A percentile compares a stretch with the other conserved stretches of the same genome.
Conservation (phyloP, 2,329 filamentous ascomycete species). For the Didymella exigua region DNA sequence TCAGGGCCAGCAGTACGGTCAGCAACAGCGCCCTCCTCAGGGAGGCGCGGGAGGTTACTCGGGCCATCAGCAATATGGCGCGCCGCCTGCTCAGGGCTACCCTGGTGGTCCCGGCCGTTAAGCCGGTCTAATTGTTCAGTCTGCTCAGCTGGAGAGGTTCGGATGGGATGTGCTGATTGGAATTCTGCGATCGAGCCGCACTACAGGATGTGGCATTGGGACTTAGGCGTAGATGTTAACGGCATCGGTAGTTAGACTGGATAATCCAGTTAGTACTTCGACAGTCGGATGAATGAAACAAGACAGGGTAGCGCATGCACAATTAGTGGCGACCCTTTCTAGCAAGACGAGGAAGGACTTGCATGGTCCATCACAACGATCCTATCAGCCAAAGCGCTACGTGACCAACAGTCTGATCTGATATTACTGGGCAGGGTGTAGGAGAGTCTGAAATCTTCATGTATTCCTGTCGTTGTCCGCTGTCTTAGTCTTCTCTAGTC, state of each 20-base stretch:
- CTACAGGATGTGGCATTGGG: not conserved
- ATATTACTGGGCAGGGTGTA: no score
- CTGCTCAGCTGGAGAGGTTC: not conserved
- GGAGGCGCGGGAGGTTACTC: constrained; percentile 30
- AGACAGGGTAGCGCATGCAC: not conserved
- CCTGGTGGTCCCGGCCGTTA: constrained; percentile 14
- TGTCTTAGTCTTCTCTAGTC: not conserved
- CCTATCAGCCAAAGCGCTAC: not conserved
- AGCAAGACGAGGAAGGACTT: not conserved
- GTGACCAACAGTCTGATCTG: no score
- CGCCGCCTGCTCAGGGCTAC: constrained; percentile 25
- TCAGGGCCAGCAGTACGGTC: constrained; percentile 29
- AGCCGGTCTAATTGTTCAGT: not conserved
- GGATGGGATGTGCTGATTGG: not conserved
- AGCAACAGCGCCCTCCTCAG: constrained; percentile 30
- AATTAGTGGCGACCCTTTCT: not conserved
- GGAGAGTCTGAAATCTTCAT: not conserved
- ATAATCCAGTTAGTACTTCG: not conserved
- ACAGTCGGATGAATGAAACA: not conserved
- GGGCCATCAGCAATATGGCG: constrained; percentile 31
- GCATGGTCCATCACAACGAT: not conserved
- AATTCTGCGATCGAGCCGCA: not conserved
- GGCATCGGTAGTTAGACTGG: not conserved
- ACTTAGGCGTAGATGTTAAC: not conserved
- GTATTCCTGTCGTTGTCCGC: not conserved